These are phyloP conservation scores for Eucalyptus cloeziana DNA, from an alignment of 345 rosid genomes.

Conservation along the genomic window DNA sequence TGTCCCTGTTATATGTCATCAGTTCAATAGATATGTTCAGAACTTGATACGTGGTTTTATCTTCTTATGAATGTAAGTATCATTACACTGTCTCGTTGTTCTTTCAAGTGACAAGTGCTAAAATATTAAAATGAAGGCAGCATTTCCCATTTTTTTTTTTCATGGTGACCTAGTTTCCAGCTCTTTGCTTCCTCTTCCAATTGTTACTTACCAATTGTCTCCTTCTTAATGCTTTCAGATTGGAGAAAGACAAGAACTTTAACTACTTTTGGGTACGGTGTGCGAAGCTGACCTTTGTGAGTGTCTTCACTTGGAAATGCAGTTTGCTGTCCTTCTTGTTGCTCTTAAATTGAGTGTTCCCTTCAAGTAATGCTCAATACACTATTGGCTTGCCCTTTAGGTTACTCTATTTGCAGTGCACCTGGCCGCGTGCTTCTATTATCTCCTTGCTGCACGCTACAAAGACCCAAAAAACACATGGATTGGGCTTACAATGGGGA, in stretches of 20 bases:
- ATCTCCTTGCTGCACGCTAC: conserved; percentile 38
- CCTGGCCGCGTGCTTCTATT: conserved; percentile 63
- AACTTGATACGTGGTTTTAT: background rate
- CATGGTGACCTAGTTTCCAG: background rate
- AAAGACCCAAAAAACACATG: conserved; percentile 40
- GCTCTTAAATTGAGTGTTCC: background rate
- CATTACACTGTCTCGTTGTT: background rate
- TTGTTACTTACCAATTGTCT: background rate
- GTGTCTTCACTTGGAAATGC: conserved; percentile 3
- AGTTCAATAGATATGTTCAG: background rate
- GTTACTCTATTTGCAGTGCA: conserved; percentile 73
- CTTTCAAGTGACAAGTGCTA: background rate
- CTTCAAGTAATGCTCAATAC: background rate
- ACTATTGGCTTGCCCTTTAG: conserved; percentile 9
- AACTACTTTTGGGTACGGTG: conserved; percentile 67
- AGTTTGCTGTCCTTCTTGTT: background rate
- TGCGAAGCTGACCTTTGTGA: conserved; percentile 56
- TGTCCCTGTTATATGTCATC: background rate
- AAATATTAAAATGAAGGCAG: background rate
- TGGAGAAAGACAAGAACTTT: conserved; percentile 78
- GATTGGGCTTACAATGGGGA: conserved; percentile 33
- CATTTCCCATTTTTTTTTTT: background rate
- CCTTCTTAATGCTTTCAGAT: conserved; percentile 10
- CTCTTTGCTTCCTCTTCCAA: background rate
- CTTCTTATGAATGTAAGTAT: background rate